Percentiles rank a stretch among this genome's conserved stretches.
Conservation (phyloP, 2,329 filamentous ascomycete species). For the Fonsecaea nubica region DNA sequence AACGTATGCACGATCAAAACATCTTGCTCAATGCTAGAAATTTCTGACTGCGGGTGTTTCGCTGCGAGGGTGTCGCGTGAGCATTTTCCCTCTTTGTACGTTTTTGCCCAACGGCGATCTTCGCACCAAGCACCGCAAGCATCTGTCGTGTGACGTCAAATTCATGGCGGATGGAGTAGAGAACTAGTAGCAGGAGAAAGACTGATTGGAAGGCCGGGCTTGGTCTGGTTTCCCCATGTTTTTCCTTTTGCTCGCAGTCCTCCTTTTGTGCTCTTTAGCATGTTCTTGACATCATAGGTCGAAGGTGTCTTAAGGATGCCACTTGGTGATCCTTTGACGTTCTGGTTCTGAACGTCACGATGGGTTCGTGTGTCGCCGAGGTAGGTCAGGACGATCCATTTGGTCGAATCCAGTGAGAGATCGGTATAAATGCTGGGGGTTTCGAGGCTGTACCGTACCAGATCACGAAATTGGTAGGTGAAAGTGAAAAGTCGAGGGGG, state of each 20-base stretch:
- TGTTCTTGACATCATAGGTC: not conserved
- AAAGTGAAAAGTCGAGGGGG: not conserved
- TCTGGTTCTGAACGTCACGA: not conserved
- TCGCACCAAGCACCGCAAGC: constrained; percentile 1
- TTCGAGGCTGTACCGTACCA: not conserved
- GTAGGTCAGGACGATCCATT: not conserved
- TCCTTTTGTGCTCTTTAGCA: not conserved
- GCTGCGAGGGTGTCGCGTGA: not conserved
- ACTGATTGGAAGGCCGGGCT: not conserved
- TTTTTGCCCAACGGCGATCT: not conserved
- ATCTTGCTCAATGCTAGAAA: not conserved
- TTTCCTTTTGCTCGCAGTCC: not conserved
- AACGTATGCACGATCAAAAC: not conserved
- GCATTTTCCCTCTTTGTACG: constrained; percentile 1
- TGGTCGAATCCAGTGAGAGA: not conserved
- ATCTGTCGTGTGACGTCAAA: constrained; percentile 8
- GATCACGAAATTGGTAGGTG: not conserved
- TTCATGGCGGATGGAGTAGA: not conserved
- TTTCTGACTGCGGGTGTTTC: not conserved
- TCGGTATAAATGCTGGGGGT: not conserved
- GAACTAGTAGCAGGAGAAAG: not conserved
- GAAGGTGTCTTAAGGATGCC: not conserved
- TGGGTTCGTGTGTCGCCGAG: not conserved
- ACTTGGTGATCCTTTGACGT: not conserved
- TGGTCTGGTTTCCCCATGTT: not conserved